Conservation (phyloP, 192 early-diverging fungal genomes). For the Spinellus fusiger region DNA sequence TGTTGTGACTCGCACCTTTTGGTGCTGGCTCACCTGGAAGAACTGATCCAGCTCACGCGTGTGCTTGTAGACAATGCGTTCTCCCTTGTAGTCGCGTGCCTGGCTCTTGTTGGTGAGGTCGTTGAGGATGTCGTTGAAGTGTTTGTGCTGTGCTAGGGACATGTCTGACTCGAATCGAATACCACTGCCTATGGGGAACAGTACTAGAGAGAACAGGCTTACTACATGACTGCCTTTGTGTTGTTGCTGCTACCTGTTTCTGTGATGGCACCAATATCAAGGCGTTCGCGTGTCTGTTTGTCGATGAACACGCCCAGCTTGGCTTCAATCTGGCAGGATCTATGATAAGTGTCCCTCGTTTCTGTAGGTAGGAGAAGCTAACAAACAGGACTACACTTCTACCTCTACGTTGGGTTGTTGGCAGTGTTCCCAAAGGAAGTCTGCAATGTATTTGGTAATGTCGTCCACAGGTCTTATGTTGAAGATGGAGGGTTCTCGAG, state of each 20-base stretch:
- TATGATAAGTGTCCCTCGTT: slow-evolving; percentile 12
- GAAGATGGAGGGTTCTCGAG: slow-evolving; percentile 58
- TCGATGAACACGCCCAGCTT: slow-evolving; percentile 81
- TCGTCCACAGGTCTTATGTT: slow-evolving; percentile 54
- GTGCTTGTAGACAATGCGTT: slow-evolving; percentile 63
- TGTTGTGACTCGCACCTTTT: slow-evolving; percentile 56
- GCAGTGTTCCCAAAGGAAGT: slow-evolving; percentile 58
- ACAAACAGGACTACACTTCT: background rate
- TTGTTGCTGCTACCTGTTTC: slow-evolving; percentile 61
- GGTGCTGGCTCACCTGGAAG: slow-evolving; percentile 32
- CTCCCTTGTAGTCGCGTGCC: slow-evolving; percentile 38
- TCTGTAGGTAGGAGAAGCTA: slow-evolving; percentile 8
- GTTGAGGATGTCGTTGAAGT: slow-evolving; percentile 82
- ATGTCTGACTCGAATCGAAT: slow-evolving; percentile 81
- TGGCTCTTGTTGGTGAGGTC: slow-evolving; percentile 54
- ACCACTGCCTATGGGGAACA: slow-evolving; percentile 17
- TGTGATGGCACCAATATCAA: slow-evolving; percentile 56
- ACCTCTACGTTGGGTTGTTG: slow-evolving; percentile 50
- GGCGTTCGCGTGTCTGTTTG: slow-evolving; percentile 50
- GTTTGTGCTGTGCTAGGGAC: slow-evolving; percentile 78
- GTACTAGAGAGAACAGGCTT: slow-evolving; percentile 1
- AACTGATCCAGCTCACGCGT: slow-evolving; percentile 70
- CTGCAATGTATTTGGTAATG: slow-evolving; percentile 51
- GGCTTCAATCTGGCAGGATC: slow-evolving; percentile 75
- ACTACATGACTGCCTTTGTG: slow-evolving; percentile 8